Base-by-base conservation (phyloP, 169 alveolate genomes). In the Plasmodium knowlesi region DNA sequence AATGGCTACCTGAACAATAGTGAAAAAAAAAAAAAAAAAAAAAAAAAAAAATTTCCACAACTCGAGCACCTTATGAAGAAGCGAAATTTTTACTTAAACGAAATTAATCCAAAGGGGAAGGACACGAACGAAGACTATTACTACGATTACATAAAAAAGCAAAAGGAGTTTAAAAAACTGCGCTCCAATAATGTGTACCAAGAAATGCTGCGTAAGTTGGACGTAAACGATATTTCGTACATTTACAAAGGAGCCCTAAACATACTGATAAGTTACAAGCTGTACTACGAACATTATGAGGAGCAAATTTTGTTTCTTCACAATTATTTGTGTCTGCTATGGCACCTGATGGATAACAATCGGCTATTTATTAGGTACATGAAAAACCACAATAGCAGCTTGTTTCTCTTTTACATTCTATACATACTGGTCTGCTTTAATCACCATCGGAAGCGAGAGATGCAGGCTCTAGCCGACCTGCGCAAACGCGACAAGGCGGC, bases 301-400 rank as follows among this genome's bases (percentile, higher is more conserved):
- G 95, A 90, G 82, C 54, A 71, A 34, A 30, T 90, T 22, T 50
- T 71, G 50, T 90, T 70, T 67, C 50, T 90, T 25, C 84, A 81
- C 16, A 90, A 81, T 28, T 90, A 90, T 37, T 70, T 90, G 41
- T 90, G 90, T 34, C 50, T 90, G 16, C 54, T 90, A 39, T 90
- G 95, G 95, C 41, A 90, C 83, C 8, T 90, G n/a, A 90, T 90
- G 92, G 57, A 90, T 57, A 79, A 90, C 43, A 90, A 90, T 12
- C 71, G 54, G 22, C 43, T 67, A 4, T 71, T 90, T 70, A 67
- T 90, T 32, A 90, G 53, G 28, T 54, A 90, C 76, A 71, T 90
- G 84, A 82, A 90, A 50, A 53, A 61, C 30, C 73, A 71, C 22
- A 90, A 57, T 81, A 90, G 95, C 34, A 80, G 53, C 37, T 14